Base-by-base conservation (phyloP, 1,139 yeast genomes). In the Magnusiomyces sp. region DNA sequence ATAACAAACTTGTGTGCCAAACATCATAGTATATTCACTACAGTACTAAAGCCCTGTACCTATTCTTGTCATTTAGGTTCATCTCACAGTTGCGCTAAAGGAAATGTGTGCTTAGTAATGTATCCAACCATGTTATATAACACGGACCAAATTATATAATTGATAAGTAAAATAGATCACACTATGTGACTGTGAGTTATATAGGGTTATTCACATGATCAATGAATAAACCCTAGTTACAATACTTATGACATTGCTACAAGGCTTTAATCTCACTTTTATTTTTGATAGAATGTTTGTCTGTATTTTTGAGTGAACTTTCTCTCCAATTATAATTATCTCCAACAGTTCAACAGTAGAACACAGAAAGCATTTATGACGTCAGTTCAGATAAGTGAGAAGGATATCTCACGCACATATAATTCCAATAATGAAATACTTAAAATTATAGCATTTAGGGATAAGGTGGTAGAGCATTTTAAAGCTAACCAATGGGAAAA, bases 241-340 rank as follows among this genome's bases (percentile, higher is more conserved):
- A 13, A 34, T 34, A 34, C 3, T 4, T 27, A 11, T 20, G 3
- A 20, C 20, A 19, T 2, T 19, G 19, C 2, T 16, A 5, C 9
- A 9, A 9, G 27, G 19, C 4, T 7, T 39, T 27, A 39, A 39
- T 9, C 19, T 11, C 19, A 39, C 42, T 13, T 14, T 4, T 11
- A 19, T 17, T 14, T 37, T 14, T 16, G n/a, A 5, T 37, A 37
- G 19, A 19, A 38, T 32, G 14, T 13, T 32, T 40, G 44, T 14
- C 44, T 41, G 44, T 41, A 10, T 29, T 7, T 41, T 41, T 23
- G 44, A 34, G 34, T 17, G 29, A n/a, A n/a, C n/a, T n/a, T n/a
- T n/a, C n/a, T n/a, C n/a, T n/a, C n/a, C n/a, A n/a, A n/a, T n/a
- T n/a, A 7, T 23, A 23, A 23, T 5, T 23, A 23, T 5, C 29